phyloP scores from a whole-genome alignment of 2,329 filamentous ascomycete genomes.

The Aspergillus sp. region DNA sequence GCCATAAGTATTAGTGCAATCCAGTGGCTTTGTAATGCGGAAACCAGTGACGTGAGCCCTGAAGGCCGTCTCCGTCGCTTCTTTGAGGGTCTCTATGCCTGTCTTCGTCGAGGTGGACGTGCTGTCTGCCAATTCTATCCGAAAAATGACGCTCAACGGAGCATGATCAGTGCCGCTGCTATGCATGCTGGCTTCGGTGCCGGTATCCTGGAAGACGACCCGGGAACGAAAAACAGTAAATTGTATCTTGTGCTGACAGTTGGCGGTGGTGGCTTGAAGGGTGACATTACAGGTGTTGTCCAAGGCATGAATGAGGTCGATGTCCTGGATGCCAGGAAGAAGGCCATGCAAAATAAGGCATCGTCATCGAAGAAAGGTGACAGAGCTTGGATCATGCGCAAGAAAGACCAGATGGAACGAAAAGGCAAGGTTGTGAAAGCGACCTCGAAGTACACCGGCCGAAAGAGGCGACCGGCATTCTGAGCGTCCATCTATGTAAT shows the following conservation, averaged over 20 bases:
- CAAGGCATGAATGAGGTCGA: conserved; percentile 83
- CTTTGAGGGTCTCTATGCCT: conserved; percentile 86
- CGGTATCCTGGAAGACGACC: conserved; percentile 89
- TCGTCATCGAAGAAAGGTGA: conserved; percentile 41
- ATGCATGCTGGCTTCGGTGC: conserved; percentile 93
- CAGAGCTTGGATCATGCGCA: conserved; percentile 48
- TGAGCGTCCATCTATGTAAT: conserved; percentile 35
- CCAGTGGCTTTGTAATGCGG: conserved; percentile 98
- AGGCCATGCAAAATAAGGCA: conserved; percentile 37
- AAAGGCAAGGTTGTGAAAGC: conserved; percentile 94
- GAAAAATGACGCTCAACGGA: conserved; percentile 84
- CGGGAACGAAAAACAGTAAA: conserved; percentile 93
- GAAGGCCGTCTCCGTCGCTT: conserved; percentile 73
- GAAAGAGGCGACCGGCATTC: conserved; percentile 75
- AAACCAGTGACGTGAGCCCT: conserved; percentile 75
- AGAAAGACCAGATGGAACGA: conserved; percentile 85
- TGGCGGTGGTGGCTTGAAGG: conserved; percentile 58
- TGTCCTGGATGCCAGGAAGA: conserved; percentile 63
- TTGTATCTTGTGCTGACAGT: conserved; percentile 93
- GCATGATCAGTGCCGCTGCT: conserved; percentile 85
- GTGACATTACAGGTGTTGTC: conserved; percentile 85
- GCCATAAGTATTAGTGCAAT: conserved; percentile 92
- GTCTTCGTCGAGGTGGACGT: conserved; percentile 71
- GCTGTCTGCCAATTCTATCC: conserved; percentile 98
- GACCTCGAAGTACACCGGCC: conserved; percentile 86